Evolutionary conservation across 2,329 filamentous ascomycete genomes (phyloP), one percentile per base, ranked within the genome.

Genomic region (Knoxdaviesia capensis): DNA sequence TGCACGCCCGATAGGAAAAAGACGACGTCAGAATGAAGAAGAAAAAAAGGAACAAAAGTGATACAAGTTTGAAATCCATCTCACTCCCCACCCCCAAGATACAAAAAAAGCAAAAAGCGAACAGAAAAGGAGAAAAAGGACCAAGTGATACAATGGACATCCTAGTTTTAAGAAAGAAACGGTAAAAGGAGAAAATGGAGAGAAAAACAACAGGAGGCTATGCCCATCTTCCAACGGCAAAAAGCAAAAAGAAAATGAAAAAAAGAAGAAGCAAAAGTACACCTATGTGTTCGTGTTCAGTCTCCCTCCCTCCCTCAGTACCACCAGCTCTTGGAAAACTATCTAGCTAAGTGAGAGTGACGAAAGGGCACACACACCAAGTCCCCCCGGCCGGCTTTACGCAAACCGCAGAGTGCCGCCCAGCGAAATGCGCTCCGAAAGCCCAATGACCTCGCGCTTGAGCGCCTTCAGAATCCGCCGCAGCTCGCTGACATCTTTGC

Each of bases 341-440:
- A 35, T 3, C 34, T 9, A 35, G 11, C 8, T 11, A 11, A 35
- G 34, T 9, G 11, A 35, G 11, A 35, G 34, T 9, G 11, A 35
- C 8, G 34, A 3, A 35, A 35, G 11, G 9, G 34, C n/a, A 40
- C 8, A 8, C 4, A 40, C 8, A 40, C 6, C 29, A 31, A 40
- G 30, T 20, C 20, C 3, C 3, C 20, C 20, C 20, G 20, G 20
- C 20, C 20, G 31, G 11, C 8, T 43, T 60, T 53, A 68, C 51
- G 60, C 56, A 52, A 67, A 69, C 40, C 66, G 59, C 45, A 69
- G 49, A 47, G 58, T 64, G 37, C 57, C 59, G 8, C 57, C 54
- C 4, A 61, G 34, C 40, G 41, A 6, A n/a, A 37, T 34, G n/a
- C 62, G 54, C 50, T 64, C 62, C 20, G 62, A 54, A 40, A 69